Evolutionary conservation across 345 rosid species (phyloP).

Genomic region (sweet orange (Citrus sinensis)): DNA sequence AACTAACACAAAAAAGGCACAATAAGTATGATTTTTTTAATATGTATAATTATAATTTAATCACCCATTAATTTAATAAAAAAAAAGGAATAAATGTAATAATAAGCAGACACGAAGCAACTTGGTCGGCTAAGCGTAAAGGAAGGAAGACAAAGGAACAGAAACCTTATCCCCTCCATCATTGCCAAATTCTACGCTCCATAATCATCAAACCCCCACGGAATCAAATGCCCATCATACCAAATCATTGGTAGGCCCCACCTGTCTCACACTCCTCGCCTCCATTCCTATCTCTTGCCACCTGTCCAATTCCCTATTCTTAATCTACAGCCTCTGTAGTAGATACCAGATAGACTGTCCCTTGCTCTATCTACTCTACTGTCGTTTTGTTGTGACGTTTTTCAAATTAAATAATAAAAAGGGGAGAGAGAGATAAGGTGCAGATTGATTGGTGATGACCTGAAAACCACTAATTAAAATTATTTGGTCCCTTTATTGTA

Average conservation of each 20-base stretch:
- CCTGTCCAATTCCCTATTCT: constrained; percentile 10
- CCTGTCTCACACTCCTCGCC: constrained; percentile 8
- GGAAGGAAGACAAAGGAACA: neutral
- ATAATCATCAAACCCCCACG: constrained; percentile 42
- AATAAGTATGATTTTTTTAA: neutral
- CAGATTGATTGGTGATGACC: neutral
- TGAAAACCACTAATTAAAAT: neutral
- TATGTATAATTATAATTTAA: neutral
- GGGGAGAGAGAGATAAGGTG: neutral
- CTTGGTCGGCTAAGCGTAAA: constrained; percentile 21
- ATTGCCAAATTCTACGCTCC: constrained; percentile 50
- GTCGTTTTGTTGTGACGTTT: neutral
- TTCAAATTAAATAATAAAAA: too few relatives aligned
- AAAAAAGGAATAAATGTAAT: neutral
- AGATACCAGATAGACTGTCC: neutral
- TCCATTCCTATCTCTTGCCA: neutral
- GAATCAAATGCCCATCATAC: constrained; percentile 54
- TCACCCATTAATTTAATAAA: neutral
- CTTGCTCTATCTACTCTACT: neutral
- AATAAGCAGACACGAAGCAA: constrained; percentile 1
- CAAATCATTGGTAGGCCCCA: constrained; percentile 58
- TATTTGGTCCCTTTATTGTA: constrained; percentile 1
- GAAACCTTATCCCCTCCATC: constrained; percentile 17
- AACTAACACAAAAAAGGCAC: neutral
- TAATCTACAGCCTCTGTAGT: neutral